Conservation (phyloP, 1,139 yeast species). For the Blastobotrys indianensis region DNA sequence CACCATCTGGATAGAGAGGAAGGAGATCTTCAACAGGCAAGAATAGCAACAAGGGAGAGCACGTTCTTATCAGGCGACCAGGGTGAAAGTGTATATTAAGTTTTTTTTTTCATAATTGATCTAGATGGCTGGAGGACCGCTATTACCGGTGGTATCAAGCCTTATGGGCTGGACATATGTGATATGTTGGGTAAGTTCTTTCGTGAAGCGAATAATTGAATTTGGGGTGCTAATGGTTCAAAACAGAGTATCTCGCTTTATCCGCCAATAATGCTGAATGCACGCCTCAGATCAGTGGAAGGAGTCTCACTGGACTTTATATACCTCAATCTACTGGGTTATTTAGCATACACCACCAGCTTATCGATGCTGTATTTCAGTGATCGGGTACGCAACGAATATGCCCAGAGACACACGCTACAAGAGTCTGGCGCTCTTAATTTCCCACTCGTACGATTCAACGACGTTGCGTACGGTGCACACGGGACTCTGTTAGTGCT, state of each 20-base stretch:
- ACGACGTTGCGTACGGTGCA: conserved; percentile 40
- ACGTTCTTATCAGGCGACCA: not conserved
- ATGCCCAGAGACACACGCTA: conserved; percentile 31
- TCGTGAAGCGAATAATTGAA: not conserved
- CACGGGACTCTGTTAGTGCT: conserved; percentile 39
- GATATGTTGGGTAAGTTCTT: conserved; percentile 25
- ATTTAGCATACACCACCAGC: conserved; percentile 38
- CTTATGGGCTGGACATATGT: conserved; percentile 31
- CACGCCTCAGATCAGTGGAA: conserved; percentile 38
- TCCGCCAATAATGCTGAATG: conserved; percentile 40
- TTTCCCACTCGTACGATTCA: conserved; percentile 40
- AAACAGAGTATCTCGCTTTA: conserved; percentile 41
- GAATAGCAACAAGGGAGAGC: too few relatives aligned
- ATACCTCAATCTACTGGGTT: conserved; percentile 40
- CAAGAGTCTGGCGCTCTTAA: conserved; percentile 21
- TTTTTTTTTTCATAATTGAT: too few relatives aligned
- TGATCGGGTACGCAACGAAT: conserved; percentile 36
- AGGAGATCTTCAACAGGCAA: too few relatives aligned
- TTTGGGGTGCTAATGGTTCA: not conserved
- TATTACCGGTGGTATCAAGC: conserved; percentile 19
- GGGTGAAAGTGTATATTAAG: not conserved
- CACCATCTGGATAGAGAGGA: too few relatives aligned
- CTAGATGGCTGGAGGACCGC: not conserved
- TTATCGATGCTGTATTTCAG: conserved; percentile 38
- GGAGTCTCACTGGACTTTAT: conserved; percentile 43